A percentile compares a stretch with the other conserved stretches of the same genome.
phyloP scores from a whole-genome alignment of 305 asterid species.

The Fraxinus paxiana region DNA sequence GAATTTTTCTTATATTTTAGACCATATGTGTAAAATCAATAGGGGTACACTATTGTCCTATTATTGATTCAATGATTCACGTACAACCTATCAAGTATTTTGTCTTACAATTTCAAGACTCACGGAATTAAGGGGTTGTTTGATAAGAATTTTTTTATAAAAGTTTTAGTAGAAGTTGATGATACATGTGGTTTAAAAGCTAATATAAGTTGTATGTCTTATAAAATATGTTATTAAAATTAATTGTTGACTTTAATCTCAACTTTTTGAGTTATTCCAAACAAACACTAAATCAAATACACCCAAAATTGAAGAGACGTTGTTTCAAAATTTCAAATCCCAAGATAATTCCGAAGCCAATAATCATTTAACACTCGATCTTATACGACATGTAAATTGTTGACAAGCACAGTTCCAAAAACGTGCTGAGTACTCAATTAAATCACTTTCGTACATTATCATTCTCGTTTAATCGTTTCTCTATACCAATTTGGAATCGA shows the following conservation, averaged over 20 bases:
- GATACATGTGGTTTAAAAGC: not conserved
- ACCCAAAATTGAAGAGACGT: not conserved
- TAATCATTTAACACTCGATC: not conserved
- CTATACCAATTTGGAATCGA: not conserved
- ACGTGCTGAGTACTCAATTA: not conserved
- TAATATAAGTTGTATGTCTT: not conserved
- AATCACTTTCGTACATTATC: not conserved
- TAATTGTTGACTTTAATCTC: not conserved
- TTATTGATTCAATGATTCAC: slow-evolving; percentile 39
- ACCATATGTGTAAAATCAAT: not conserved
- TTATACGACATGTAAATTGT: not conserved
- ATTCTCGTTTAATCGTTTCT: not conserved
- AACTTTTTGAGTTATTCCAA: not conserved
- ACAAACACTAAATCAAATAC: not conserved
- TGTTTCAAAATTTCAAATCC: not conserved
- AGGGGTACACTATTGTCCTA: not conserved
- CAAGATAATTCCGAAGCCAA: not conserved
- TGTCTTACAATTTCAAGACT: not conserved
- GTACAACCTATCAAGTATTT: not conserved
- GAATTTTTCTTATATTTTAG: not conserved
- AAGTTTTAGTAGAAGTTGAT: not conserved
- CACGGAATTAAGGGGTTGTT: not conserved
- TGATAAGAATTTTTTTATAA: not conserved
- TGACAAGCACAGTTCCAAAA: not conserved
- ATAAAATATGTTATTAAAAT: not conserved